Percentiles rank a stretch among this genome's conserved stretches.
These are phyloP conservation scores for Metarhizium humberi DNA, from an alignment of 2,329 filamentous ascomycete species.

Conservation along the genomic window DNA sequence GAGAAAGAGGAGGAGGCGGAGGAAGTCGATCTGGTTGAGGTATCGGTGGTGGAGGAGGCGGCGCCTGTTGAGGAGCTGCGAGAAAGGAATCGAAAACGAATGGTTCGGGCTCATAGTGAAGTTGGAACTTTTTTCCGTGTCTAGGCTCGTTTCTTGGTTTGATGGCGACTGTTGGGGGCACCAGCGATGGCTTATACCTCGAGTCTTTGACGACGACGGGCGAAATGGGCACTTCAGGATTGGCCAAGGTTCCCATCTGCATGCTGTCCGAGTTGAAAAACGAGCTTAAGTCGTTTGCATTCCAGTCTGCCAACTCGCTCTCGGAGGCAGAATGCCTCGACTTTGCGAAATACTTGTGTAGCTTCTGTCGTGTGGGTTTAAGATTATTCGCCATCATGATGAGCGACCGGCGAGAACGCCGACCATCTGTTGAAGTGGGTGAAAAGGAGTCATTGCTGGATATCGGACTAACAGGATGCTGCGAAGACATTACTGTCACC, in stretches of 20 bases:
- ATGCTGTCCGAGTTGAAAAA: constrained; percentile 4
- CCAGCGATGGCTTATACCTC: not conserved
- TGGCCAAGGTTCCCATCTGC: constrained; percentile 7
- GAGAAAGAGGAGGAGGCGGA: not conserved
- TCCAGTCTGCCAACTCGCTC: constrained; percentile 17
- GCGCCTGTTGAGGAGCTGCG: not conserved
- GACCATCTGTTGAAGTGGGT: not conserved
- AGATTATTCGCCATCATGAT: constrained; percentile 10
- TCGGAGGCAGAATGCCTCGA: constrained; percentile 17
- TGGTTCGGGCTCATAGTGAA: not conserved
- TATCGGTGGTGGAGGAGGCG: not conserved
- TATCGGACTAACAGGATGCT: not conserved
- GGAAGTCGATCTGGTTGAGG: not conserved
- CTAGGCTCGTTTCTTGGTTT: not conserved
- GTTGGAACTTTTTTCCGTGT: not conserved
- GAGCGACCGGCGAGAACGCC: constrained; percentile 5
- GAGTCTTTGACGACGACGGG: not conserved
- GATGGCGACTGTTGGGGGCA: not conserved
- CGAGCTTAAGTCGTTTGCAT: constrained; percentile 9
- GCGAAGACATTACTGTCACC: not conserved
- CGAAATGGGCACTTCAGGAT: constrained; percentile 3
- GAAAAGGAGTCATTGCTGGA: not conserved
- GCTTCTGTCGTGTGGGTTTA: constrained; percentile 19
- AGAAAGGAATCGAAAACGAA: not conserved
- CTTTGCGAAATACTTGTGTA: constrained; percentile 21